A percentile compares a stretch with the other conserved stretches of the same genome.
These are phyloP conservation scores for Evernia prunastri DNA, from an alignment of 495 filamentous ascomycete genomes.

Conservation along the genomic window DNA sequence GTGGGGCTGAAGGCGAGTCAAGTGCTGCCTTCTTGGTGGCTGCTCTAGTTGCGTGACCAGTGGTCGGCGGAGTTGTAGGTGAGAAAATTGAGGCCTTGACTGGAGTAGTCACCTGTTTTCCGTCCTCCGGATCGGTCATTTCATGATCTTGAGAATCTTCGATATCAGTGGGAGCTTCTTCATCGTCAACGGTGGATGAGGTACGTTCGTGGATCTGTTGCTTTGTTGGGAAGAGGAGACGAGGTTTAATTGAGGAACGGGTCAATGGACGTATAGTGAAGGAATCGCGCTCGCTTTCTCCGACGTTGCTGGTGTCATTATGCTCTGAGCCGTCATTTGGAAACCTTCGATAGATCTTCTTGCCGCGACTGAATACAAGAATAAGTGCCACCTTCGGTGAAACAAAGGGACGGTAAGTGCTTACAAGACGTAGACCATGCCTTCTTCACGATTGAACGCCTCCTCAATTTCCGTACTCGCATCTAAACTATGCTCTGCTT, in stretches of 20 bases:
- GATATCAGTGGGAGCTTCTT: slow-evolving; percentile 50
- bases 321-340: slow-evolving; percentile 40
- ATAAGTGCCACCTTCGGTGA: slow-evolving; percentile 28
- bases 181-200: slow-evolving; percentile 44
- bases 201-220: slow-evolving; percentile 32
- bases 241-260: slow-evolving; percentile 72
- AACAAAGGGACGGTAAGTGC: slow-evolving; percentile 34
- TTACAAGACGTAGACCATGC: slow-evolving; percentile 83
- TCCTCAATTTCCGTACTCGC: slow-evolving; percentile 54
- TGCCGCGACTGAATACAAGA: slow-evolving; percentile 63
- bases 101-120: slow-evolving; percentile 39
- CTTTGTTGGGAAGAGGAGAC: slow-evolving; percentile 68
- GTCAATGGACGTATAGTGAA: slow-evolving; percentile 50
- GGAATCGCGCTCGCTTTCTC: slow-evolving; percentile 38
- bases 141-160: slow-evolving; percentile 43
- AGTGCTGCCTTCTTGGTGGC: slow-evolving; percentile 23
- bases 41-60: slow-evolving; percentile 46
- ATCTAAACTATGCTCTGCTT: slow-evolving; percentile 38
- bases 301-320: slow-evolving; percentile 18
- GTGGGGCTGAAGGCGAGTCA: slow-evolving; percentile 19
- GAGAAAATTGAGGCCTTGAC: slow-evolving; percentile 41
- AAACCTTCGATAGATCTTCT: slow-evolving; percentile 66
- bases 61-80: slow-evolving; percentile 51
- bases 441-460: slow-evolving; percentile 60
- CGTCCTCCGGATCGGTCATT: slow-evolving; percentile 25